Base-by-base conservation (phyloP, 768 basidiomycete genomes). In the Auricularia sp. region DNA sequence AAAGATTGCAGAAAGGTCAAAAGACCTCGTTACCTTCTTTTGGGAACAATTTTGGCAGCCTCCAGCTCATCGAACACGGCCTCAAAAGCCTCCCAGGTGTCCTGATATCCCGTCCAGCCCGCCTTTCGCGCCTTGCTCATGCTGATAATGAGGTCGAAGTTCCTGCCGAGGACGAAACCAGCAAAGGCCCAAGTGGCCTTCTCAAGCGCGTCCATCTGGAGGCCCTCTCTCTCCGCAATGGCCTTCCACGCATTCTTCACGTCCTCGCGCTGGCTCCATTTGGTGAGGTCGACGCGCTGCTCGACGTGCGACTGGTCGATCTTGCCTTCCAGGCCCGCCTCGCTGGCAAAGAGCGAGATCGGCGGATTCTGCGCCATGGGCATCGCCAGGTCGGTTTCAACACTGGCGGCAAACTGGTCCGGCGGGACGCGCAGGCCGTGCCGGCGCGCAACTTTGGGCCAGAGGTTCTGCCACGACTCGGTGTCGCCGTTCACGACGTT, bases 401-500 rank as follows among this genome's bases (percentile, higher is more conserved):
- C 24, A 6, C 56, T 10, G 10, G 29, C 29, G 56, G 56, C 24
- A 36, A 39, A 39, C 62, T 62, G 62, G 62, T 62, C 35, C 24
- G 36, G 35, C 13, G 62, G 62, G 21, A 62, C 39, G 37, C 24
- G n/a, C 7, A 62, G 62, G 14, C 36, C 36, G 35, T 11, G 39
- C 16, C 62, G 62, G 7, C 5, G 8, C 11, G 62, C 62, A 18
- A 62, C 11, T n/a, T 62, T 62, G 5, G 62, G 62, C 62, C 62
- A 62, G 18, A 62, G 21, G 62, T 45, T 14, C 44, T 14, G 24
- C 62, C 62, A 62, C 11, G 18, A n/a, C 24, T 39, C 62, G 21
- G 29, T n/a, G 36, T 62, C 62, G 36, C 62, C 62, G 44, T 62
- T 62, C 18, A 62, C 62, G 62, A 62, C 34, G 21, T 62, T 62